Evolutionary conservation across 805 yeast genomes (phyloP).

Genomic region (Pichia phayaonensis): DNA sequence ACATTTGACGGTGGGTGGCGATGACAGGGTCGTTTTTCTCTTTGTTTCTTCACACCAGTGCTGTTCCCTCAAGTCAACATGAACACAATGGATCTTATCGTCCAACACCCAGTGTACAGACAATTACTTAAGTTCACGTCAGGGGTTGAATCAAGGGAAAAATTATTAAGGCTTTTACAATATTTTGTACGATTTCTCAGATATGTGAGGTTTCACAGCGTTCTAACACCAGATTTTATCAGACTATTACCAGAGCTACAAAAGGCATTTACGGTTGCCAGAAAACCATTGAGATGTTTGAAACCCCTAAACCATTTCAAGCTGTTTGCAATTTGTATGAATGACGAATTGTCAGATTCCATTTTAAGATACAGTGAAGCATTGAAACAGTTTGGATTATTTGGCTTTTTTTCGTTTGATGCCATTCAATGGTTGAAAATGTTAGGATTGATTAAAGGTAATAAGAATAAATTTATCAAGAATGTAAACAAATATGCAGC

Average conservation of each 20-base stretch:
- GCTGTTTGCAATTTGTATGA: conserved; percentile 58
- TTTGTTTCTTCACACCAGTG: no score
- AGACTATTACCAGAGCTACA: conserved; percentile 4
- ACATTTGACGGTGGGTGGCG: no score
- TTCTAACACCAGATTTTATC: background rate
- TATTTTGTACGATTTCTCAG: conserved; percentile 71
- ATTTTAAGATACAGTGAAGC: conserved; percentile 44
- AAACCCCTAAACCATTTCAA: conserved; percentile 72
- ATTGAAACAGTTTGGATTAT: conserved; percentile 52
- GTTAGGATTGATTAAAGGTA: conserved; percentile 44
- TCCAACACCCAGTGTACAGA: conserved; percentile 66
- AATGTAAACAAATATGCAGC: conserved; percentile 51
- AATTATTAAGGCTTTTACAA: conserved; percentile 69
- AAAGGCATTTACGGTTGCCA: conserved; percentile 16
- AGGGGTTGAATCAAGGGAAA: conserved; percentile 67
- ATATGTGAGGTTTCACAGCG: background rate
- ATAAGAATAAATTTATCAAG: conserved; percentile 19
- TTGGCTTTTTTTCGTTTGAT: conserved; percentile 57
- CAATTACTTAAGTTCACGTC: conserved; percentile 60
- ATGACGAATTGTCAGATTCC: conserved; percentile 63
- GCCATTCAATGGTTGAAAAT: conserved; percentile 54
- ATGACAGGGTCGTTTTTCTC: no score
- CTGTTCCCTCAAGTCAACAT: no score
- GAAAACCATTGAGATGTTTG: conserved; percentile 79
- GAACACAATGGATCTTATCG: conserved; percentile 57